These are phyloP conservation scores for Nitzschia putrida DNA, from an alignment of 108 stramenopile genomes.

Conservation along the genomic window DNA sequence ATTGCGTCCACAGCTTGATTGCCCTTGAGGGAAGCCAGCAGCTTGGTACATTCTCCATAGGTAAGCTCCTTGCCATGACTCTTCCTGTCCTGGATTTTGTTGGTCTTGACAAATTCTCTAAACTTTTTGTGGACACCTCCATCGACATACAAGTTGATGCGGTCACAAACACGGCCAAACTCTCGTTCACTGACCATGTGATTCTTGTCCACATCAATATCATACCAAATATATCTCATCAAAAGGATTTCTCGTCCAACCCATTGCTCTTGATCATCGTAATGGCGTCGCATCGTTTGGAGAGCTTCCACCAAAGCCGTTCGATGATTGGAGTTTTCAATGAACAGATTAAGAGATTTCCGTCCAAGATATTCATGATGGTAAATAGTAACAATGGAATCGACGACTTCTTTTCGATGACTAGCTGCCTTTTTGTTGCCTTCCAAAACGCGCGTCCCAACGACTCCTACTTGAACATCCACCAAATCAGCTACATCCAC, in stretches of 20 bases:
- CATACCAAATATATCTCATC: slow-evolving; percentile 79
- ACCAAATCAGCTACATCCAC: slow-evolving; percentile 73
- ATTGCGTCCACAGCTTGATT: slow-evolving; percentile 27
- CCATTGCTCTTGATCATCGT: slow-evolving; percentile 33
- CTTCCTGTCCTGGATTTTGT: slow-evolving; percentile 1
- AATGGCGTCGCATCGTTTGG: slow-evolving; percentile 37
- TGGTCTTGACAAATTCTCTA: background rate
- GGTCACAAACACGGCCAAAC: slow-evolving; percentile 50
- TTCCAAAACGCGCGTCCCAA: slow-evolving; percentile 67
- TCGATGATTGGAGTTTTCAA: slow-evolving; percentile 46
- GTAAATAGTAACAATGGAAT: slow-evolving; percentile 54
- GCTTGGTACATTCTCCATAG: slow-evolving; percentile 50
- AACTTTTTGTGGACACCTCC: slow-evolving; percentile 14
- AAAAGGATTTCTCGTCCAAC: slow-evolving; percentile 51
- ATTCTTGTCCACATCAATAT: slow-evolving; percentile 59
- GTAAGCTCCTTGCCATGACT: slow-evolving; percentile 26
- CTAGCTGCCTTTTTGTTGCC: slow-evolving; percentile 15
- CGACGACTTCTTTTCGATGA: background rate
- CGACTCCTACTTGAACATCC: slow-evolving; percentile 53
- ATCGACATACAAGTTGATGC: slow-evolving; percentile 69
- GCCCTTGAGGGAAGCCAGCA: slow-evolving; percentile 36
- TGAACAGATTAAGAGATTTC: slow-evolving; percentile 41
- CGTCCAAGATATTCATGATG: slow-evolving; percentile 41
- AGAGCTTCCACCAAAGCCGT: slow-evolving; percentile 43
- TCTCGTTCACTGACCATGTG: slow-evolving; percentile 48